Base-by-base conservation (phyloP, 768 basidiomycete genomes). In the Roridomyces roridus region DNA sequence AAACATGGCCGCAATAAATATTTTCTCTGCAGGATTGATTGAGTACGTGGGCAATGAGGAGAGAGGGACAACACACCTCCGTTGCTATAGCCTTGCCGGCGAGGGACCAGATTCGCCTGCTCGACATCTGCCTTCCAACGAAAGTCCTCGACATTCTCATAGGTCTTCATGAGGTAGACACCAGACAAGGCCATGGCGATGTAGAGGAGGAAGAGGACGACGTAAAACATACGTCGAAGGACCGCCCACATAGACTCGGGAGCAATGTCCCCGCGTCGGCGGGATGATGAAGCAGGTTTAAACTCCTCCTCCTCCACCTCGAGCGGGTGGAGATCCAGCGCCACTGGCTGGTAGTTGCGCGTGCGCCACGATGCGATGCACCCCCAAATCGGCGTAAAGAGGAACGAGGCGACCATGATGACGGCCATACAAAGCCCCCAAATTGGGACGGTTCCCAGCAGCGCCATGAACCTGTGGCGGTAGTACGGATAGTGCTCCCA, bases 1-100 rank as follows among this genome's bases (percentile, higher is more conserved):
- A 59, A 80, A 74, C 67, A 77, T 73, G 4, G 75, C 77, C 17
- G 73, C 76, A 59, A 78, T 72, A 53, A 73, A 76, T 17, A 75
- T 67, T 23, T 70, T 69, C 34, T 75, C 71, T 63, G 46, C n/a
- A n/a, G n/a, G n/a, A n/a, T n/a, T n/a, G n/a, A n/a, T n/a, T n/a
- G n/a, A n/a, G n/a, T n/a, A n/a, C n/a, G n/a, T n/a, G n/a, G n/a
- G n/a, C n/a, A n/a, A n/a, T n/a, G 21, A 7, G 6, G 15, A 9
- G 18, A n/a, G 25, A 17, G 24, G 10, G 34, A 18, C 9, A 4
- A 26, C 41, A 14, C 11, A 44, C 51, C 42, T 35, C 41, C 51
- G 0, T 40, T 52, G 12, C 31, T 23, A 11, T 44, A 52, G 6
- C 51, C 51, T 12, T 14, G 41, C 14, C 34, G 18, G 17, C 25